Base-by-base conservation (phyloP, 2,329 filamentous ascomycete species). In the Albophoma yamanashiensis region DNA sequence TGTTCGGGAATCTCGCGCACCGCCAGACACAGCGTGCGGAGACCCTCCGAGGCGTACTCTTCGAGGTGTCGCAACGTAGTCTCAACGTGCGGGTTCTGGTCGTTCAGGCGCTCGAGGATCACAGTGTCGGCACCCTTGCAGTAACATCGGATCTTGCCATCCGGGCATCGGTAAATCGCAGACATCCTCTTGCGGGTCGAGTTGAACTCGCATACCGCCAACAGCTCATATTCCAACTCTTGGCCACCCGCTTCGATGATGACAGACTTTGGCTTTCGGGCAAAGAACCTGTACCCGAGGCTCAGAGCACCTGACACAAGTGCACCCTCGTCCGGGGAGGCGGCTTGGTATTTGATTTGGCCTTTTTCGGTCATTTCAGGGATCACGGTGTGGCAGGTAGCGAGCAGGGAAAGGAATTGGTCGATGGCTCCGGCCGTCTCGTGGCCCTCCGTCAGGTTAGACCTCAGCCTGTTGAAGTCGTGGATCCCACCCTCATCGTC, bases 161-260 rank as follows among this genome's bases (percentile, higher is more conserved):
- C 93, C 0, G 94, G 94, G 70, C 93, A 97, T 58, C 95, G 87
- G 78, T 95, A 97, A 66, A 99, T 95, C 27, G 93, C 90, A 9
- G 94, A 97, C 94, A 99, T 99, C 65, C 94, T 83, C 78, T 99
- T 99, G 68, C 94, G 83, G 25, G 74, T 77, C 1, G 94, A 97
- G 76, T 99, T 99, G 80, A 99, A 99, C 74, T 99, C 94, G 73
- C 93, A 97, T n/a, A 99, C 92, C 2, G 93, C 93, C 61, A 99
- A 78, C 45, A 99, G 81, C 72, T 97, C 91, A 71, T 94, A 99
- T 71, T 97, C 89, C 52, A 83, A 80, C 65, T 91, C 82, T 66
- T 83, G 77, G 1, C 89, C 92, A 45, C 83, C 82, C 1, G 89
- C 87, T 60, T 89, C 83, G 66, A 97, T 92, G 47, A 92, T 89